These are phyloP conservation scores for Logfia minima DNA, from an alignment of 129 eudicot genomes.

Conservation along the genomic window DNA sequence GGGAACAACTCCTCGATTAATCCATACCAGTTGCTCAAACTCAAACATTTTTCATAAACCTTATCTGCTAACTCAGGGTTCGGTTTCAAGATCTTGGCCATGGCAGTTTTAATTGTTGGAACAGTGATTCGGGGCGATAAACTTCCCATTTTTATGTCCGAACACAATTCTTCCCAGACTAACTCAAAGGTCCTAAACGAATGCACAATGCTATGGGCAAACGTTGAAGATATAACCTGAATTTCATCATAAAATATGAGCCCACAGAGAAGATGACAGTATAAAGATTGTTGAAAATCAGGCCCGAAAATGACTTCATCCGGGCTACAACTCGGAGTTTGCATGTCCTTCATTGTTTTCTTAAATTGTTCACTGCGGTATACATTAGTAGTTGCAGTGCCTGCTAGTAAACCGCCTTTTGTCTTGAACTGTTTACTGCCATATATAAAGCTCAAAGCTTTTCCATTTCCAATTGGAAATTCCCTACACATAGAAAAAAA, in stretches of 20 bases:
- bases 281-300: constrained; percentile 86
- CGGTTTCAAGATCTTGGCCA: constrained; percentile 66
- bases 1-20: constrained; percentile 78
- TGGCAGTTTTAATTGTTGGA: constrained; percentile 57
- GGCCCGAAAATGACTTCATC: constrained; percentile 88
- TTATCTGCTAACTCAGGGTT: constrained; percentile 64
- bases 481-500: constrained; percentile 41
- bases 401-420: constrained; percentile 81
- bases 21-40: constrained; percentile 87
- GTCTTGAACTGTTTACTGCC: constrained; percentile 80
- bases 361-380: constrained; percentile 60
- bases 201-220: constrained; percentile 89
- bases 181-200: constrained; percentile 78
- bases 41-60: constrained; percentile 47
- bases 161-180: constrained; percentile 71
- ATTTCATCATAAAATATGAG: constrained; percentile 56
- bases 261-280: constrained; percentile 94
- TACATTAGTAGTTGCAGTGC: constrained; percentile 91
- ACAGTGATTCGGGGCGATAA: constrained; percentile 55
- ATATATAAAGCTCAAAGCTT: constrained; percentile 77
- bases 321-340: constrained; percentile 78
- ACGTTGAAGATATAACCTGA: constrained; percentile 78
- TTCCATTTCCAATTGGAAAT: constrained; percentile 73
- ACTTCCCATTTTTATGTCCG: constrained; percentile 59
- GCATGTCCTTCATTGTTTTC: constrained; percentile 71